These are phyloP conservation scores for Aspergillus bridgeri DNA, from an alignment of 495 filamentous ascomycete genomes.

Conservation along the genomic window DNA sequence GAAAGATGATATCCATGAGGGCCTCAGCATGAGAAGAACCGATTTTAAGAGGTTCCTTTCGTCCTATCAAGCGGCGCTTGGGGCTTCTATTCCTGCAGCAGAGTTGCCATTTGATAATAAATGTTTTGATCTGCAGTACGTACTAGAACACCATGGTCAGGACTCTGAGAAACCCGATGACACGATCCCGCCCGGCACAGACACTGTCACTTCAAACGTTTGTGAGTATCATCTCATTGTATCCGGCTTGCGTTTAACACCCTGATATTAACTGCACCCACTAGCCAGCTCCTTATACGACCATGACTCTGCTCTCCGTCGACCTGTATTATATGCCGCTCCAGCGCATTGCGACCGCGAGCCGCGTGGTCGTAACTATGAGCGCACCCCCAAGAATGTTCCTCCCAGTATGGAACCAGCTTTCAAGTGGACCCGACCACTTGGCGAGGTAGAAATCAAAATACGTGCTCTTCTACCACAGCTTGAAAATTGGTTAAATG, in stretches of 20 bases:
- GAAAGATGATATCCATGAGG: conserved; percentile 1
- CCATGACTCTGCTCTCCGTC: neutral
- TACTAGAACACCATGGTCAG: neutral
- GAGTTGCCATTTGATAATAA: conserved; percentile 3
- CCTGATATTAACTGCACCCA: no score
- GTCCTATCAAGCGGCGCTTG: neutral
- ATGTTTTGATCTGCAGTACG: conserved; percentile 2
- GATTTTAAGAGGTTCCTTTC: conserved; percentile 1
- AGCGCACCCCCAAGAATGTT: neutral
- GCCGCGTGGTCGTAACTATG: conserved; percentile 1
- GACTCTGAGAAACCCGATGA: conserved; percentile 2
- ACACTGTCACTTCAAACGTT: neutral
- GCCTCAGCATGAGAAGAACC: conserved; percentile 2
- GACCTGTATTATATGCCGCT: neutral
- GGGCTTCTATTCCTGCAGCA: conserved; percentile 1
- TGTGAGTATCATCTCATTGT: conserved; percentile 4
- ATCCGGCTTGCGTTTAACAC: neutral
- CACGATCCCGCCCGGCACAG: conserved; percentile 1
- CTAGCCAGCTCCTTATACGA: neutral
- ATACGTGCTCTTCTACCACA: conserved; percentile 1
- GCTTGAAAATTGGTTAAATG: conserved; percentile 1
- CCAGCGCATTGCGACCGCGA: conserved; percentile 1
- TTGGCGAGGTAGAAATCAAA: conserved; percentile 1
- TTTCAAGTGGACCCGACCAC: neutral
- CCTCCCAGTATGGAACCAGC: neutral